A percentile compares a stretch with the other conserved stretches of the same genome.
These are phyloP conservation scores for Populus nigra DNA, from an alignment of 345 rosid genomes.

Conservation along the genomic window DNA sequence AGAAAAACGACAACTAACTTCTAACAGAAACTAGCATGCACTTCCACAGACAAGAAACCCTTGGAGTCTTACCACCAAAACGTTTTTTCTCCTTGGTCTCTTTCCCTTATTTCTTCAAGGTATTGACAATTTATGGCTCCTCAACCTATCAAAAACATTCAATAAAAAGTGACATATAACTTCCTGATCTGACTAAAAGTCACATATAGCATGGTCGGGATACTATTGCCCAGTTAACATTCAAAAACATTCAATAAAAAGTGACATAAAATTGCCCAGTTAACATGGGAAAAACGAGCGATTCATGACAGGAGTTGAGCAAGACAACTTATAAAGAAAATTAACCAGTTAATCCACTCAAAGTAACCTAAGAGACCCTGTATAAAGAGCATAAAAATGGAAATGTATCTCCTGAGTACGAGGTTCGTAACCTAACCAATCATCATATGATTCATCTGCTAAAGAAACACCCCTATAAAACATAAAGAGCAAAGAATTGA, in stretches of 20 bases:
- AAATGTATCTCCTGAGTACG: neutral
- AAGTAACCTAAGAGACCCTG: neutral
- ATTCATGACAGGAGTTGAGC: neutral
- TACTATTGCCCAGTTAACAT: no score
- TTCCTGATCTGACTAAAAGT: neutral
- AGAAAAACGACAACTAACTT: no score
- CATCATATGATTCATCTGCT: neutral
- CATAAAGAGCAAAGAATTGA: neutral
- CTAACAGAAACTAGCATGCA: neutral
- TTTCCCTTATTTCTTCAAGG: neutral
- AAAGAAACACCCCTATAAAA: neutral
- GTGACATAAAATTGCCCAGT: neutral
- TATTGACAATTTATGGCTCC: constrained; percentile 6
- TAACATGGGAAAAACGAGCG: neutral
- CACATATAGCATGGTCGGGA: neutral
- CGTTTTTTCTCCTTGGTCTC: constrained; percentile 1
- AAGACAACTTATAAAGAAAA: neutral
- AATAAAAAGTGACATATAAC: constrained; percentile 1
- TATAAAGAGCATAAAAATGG: neutral
- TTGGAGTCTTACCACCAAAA: constrained; percentile 17
- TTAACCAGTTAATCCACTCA: neutral
- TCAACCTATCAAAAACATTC: constrained; percentile 4
- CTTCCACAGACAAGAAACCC: neutral
- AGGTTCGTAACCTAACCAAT: neutral
- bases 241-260: no score